Conservation (phyloP, 371 early-diverging fungal species). For the Funneliformis caledonium region DNA sequence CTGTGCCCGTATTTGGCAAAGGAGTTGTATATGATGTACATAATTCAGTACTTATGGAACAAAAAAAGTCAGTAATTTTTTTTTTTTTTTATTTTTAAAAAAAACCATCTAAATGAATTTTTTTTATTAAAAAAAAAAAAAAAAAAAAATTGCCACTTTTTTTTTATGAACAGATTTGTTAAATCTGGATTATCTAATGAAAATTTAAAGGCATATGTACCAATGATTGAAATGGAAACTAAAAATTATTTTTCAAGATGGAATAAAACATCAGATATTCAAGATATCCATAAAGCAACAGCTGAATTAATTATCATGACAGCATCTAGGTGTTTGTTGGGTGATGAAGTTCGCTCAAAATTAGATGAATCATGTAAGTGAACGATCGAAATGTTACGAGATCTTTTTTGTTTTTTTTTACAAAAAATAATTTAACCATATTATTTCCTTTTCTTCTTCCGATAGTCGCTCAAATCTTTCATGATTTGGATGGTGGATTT, state of each 20-base stretch:
- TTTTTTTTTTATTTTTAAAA: background rate
- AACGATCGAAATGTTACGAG: background rate
- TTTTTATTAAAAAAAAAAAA: background rate
- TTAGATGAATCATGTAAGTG: conserved; percentile 69
- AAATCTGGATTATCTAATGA: conserved; percentile 90
- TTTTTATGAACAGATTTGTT: conserved; percentile 68
- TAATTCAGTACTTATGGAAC: conserved; percentile 94
- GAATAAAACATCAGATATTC: conserved; percentile 52
- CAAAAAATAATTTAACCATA: conserved; percentile 21
- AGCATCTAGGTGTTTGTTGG: conserved; percentile 93
- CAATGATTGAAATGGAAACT: conserved; percentile 86
- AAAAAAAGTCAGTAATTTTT: conserved; percentile 72
- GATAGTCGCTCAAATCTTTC: conserved; percentile 85
- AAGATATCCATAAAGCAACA: conserved; percentile 81
- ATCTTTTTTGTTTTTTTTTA: background rate
- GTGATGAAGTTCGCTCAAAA: conserved; percentile 87
- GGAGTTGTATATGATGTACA: conserved; percentile 97
- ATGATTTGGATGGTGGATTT: conserved; percentile 94
- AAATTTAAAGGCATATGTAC: conserved; percentile 86
- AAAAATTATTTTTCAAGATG: conserved; percentile 74
- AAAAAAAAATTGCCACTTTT: background rate
- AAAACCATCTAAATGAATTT: too few species aligned
- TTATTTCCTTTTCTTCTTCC: background rate
- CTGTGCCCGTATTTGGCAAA: conserved; percentile 93
- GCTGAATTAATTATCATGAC: conserved; percentile 93